A percentile compares a stretch with the other conserved stretches of the same genome.
phyloP scores from a whole-genome alignment of 73 alveolate genomes.

The Tetrahymena malaccensis region DNA sequence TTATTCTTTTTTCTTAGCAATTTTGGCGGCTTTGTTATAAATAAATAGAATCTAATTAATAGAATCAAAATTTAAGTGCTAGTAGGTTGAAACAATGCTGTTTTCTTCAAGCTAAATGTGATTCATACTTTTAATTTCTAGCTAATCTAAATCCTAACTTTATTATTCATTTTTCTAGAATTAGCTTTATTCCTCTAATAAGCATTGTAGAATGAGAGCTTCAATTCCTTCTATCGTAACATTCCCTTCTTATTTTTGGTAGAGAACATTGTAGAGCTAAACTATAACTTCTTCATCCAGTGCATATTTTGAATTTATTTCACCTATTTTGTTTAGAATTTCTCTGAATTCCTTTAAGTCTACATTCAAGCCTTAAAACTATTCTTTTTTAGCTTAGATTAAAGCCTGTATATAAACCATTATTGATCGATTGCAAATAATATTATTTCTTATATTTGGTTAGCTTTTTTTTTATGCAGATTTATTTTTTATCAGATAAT shows the following conservation, averaged over 20 bases:
- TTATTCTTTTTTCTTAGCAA: background rate
- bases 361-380: background rate
- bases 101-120: background rate
- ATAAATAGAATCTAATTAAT: background rate
- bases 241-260: background rate
- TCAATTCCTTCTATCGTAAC: background rate
- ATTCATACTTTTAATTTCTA: background rate
- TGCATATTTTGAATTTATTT: background rate
- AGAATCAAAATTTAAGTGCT: background rate
- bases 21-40: background rate
- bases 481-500: background rate
- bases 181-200: background rate
- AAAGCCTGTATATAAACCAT: background rate
- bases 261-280: background rate
- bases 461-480: background rate
- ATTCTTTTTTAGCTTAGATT: background rate
- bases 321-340: background rate
- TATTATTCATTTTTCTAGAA: background rate
- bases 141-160: background rate
- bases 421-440: background rate
- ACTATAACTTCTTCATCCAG: background rate
- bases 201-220: background rate
- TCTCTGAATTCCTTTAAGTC: background rate
- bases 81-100: background rate
- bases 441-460: background rate